Conservation (phyloP, 2,329 filamentous ascomycete species). For the Curvularia verruculosa region DNA sequence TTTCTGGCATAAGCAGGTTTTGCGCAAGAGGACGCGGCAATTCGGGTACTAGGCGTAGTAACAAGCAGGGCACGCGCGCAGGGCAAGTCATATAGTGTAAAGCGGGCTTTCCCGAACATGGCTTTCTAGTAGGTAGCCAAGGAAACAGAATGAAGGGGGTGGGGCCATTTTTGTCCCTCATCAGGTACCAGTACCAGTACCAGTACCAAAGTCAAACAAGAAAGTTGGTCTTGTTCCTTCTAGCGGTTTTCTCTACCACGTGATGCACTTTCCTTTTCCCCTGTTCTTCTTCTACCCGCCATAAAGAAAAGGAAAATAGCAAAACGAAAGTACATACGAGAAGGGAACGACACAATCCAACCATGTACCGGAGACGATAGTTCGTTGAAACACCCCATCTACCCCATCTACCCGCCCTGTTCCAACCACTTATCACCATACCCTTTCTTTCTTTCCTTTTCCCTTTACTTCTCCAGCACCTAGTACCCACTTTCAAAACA, state of each 20-base stretch:
- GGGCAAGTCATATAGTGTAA: neutral
- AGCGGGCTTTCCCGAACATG: neutral
- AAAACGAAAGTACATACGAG: neutral
- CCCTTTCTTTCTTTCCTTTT: neutral
- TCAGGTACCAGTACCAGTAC: neutral
- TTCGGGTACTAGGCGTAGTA: neutral
- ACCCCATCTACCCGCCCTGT: neutral
- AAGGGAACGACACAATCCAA: neutral
- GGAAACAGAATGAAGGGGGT: neutral
- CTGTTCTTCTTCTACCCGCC: neutral
- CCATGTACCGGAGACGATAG: neutral
- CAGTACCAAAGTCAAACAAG: neutral
- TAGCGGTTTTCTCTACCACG: neutral
- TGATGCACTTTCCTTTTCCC: neutral
- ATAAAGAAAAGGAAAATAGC: neutral
- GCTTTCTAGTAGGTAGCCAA: neutral
- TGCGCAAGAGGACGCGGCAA: neutral
- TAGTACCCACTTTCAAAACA: neutral
- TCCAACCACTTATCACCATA: neutral
- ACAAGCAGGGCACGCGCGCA: neutral
- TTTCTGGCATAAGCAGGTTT: neutral
- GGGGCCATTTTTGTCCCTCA: neutral
- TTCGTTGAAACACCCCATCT: neutral
- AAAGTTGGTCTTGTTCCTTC: neutral
- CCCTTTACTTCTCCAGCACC: neutral